Conservation (phyloP, 352 stramenopile species). For the Globisporangium yorkense region DNA sequence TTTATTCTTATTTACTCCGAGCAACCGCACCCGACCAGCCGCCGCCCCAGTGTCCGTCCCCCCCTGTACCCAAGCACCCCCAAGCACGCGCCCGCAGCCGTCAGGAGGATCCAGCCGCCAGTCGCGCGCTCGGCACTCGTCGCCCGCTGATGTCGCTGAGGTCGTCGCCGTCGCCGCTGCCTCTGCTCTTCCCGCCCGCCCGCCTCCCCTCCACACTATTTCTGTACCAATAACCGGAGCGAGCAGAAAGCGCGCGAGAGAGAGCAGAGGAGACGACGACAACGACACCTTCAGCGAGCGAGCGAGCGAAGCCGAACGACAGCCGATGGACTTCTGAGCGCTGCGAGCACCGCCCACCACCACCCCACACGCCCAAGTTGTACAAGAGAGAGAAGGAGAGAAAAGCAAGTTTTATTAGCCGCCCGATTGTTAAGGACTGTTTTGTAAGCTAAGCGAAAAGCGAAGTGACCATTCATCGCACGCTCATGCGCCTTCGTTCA, state of each 20-base stretch:
- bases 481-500: no score
- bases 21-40: background rate
- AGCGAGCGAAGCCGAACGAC: background rate
- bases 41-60: background rate
- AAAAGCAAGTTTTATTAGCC: slow-evolving; percentile 12
- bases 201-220: slow-evolving; percentile 8
- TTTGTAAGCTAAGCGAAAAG: background rate
- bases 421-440: background rate
- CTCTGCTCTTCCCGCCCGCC: background rate
- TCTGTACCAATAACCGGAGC: slow-evolving; percentile 16
- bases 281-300: background rate
- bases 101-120: background rate
- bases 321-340: background rate
- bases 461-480: background rate
- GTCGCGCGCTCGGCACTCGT: background rate
- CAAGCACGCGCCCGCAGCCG: background rate
- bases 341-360: background rate
- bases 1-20: slow-evolving; percentile 16
- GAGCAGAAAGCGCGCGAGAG: background rate
- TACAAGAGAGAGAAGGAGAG: slow-evolving; percentile 13
- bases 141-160: background rate
- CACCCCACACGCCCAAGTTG: slow-evolving; percentile 8
- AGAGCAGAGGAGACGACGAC: no score
- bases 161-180: background rate
- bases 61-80: background rate